Evolutionary conservation across 2,329 filamentous ascomycete genomes (phyloP).

Genomic region (Claviceps digitariae): DNA sequence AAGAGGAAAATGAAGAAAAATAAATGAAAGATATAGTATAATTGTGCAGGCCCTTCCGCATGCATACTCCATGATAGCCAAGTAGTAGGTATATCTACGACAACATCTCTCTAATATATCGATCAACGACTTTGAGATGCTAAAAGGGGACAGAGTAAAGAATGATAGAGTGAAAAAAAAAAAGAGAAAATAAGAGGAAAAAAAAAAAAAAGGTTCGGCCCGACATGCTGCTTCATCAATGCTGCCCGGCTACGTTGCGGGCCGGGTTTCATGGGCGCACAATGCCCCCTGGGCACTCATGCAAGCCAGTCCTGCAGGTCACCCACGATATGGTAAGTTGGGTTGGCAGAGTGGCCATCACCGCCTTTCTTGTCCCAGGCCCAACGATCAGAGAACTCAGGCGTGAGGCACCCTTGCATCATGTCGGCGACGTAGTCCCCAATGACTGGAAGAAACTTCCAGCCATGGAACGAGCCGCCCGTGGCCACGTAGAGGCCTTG

Average conservation of each 20-base stretch:
- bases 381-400: conserved; percentile 27
- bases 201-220: not conserved
- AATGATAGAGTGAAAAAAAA: not conserved
- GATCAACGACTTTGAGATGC: not conserved
- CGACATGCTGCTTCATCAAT: not conserved
- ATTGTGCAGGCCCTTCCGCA: not conserved
- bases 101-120: not conserved
- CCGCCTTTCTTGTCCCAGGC: conserved; percentile 31
- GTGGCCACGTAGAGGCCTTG: conserved; percentile 44
- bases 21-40: not conserved
- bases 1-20: not conserved
- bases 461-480: conserved; percentile 50
- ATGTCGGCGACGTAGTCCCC: conserved; percentile 44
- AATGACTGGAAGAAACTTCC: conserved; percentile 51
- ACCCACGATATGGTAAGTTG: conserved; percentile 27
- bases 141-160: not conserved
- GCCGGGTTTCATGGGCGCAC: not conserved
- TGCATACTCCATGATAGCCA: not conserved
- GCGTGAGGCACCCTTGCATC: conserved; percentile 27
- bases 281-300: conserved; percentile 10
- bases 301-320: conserved; percentile 26
- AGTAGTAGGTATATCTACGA: not conserved
- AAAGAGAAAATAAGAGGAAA: not conserved
- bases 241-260: not conserved
- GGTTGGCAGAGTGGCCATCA: conserved; percentile 27